Evolutionary conservation across 768 basidiomycete genomes (phyloP).

Genomic region (Postia placenta): DNA sequence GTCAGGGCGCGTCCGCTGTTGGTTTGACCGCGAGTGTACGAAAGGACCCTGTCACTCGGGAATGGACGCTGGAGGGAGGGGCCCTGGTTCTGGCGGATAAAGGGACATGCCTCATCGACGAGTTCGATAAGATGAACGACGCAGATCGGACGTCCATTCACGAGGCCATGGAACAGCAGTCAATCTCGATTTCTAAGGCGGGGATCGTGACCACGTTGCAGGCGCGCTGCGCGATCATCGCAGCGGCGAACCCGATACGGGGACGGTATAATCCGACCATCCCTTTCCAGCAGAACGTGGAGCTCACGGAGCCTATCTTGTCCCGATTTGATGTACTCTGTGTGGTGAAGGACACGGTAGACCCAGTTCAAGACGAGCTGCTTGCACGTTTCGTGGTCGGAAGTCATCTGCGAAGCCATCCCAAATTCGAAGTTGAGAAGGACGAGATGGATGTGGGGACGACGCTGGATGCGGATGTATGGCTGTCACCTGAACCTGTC

Average conservation of each 20-base stretch:
- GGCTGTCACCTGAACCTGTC: conserved; percentile 28
- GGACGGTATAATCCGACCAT: conserved; percentile 98
- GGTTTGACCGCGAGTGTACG: conserved; percentile 99
- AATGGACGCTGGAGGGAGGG: conserved; percentile 99
- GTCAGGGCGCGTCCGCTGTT: conserved; percentile 96
- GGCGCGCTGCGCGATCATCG: conserved; percentile 95
- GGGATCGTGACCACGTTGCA: conserved; percentile 98
- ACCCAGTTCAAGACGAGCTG: conserved; percentile 95
- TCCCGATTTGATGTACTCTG: conserved; percentile 98
- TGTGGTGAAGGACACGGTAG: conserved; percentile 96
- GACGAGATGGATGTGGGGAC: conserved; percentile 97
- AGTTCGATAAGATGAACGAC: conserved; percentile 99
- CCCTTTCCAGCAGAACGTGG: conserved; percentile 97
- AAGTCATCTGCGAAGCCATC: conserved; percentile 90
- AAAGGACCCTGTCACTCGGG: conserved; percentile 93
- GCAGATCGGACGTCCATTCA: conserved; percentile 96
- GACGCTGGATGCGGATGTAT: conserved; percentile 82
- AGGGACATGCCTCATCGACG: conserved; percentile 96
- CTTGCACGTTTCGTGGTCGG: conserved; percentile 98
- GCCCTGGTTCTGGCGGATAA: conserved; percentile 98
- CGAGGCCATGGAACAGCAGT: conserved; percentile 99
- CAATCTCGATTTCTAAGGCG: conserved; percentile 98
- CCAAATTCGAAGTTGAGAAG: conserved; percentile 76
- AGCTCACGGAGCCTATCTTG: conserved; percentile 95
- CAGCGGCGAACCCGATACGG: conserved; percentile 95